Base-by-base conservation (phyloP, 2,329 filamentous ascomycete genomes). In the Phialocephala sp. region DNA sequence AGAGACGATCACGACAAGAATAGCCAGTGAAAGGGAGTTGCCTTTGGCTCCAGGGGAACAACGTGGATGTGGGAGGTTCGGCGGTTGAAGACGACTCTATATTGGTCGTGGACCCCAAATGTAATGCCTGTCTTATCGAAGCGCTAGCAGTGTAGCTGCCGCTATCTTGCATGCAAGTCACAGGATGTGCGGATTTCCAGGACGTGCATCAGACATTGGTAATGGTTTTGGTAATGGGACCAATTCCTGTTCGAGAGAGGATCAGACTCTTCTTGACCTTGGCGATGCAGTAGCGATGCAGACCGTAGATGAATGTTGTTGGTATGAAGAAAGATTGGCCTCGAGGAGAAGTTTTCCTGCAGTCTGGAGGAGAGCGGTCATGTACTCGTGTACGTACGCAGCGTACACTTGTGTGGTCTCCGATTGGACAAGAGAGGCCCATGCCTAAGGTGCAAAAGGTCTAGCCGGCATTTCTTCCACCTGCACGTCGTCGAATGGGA, bases 81-180 rank as follows among this genome's bases (percentile, higher is more conserved):
- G 72, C 71, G 72, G 72, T 68, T 72, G 68, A 66, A 43, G 59
- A 60, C 62, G 69, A 63, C 39, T 65, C 61, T 68, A 71, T 73
- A 72, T 72, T 72, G 70, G 69, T 65, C 65, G 62, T 68, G 64
- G 62, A 71, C 63, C 67, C 64, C 62, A 67, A 62, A n/a, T 22
- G 36, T 37, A 54, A 68, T 69, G 68, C 69, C 61, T 65, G 66
- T 68, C 68, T 71, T 72, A 69, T 73, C 68, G 59, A 70, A 47
- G 67, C 70, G 68, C 71, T 70, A 72, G 64, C 59, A 22, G 39
- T 65, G 58, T 62, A 66, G 58, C 43, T 72, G 68, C 70, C 70
- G 69, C 70, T 72, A 68, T 71, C 70, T 35, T 55, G 58, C 66
- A 68, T 72, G 69, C 65, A 68, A 63, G 65, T 69, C 65, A 67